Base-by-base conservation (phyloP, 140 eudicot genomes). In the Bidens hawaiensis region DNA sequence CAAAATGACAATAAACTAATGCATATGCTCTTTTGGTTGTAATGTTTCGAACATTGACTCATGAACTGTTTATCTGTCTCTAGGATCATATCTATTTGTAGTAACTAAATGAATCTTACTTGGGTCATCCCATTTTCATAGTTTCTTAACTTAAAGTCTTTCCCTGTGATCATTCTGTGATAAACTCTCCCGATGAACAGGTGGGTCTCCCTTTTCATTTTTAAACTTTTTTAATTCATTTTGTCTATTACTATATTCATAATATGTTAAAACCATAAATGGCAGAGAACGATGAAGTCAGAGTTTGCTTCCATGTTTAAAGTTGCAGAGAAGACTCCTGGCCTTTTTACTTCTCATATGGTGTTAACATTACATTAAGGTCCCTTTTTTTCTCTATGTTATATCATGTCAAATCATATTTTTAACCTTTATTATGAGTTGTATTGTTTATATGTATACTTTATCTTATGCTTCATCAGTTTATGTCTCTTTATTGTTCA, bases 51-150 rank as follows among this genome's bases (percentile, higher is more conserved):
- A 19, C 18, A 28, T 47, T 64, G 69, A 47, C 58, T 31, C 48
- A 26, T 63, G 24, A 68, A 33, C 31, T 42, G 56, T 57, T 67
- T 41, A 18, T 60, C 45, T 49, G 5, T 65, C 25, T 76, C 49
- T 31, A 90, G 97, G 97, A 31, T 79, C 90, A 60, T 90, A 86
- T 78, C 67, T 90, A 52, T 75, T 86, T 11, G 95, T 81, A 12
- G 76, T 90, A 60, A 78, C 95, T 1, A 88, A 76, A 38, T 59
- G 97, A 95, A 76, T 68, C 87, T 45, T 86, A 90, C 76, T 40
- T 86, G 77, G 97, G 95, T 36, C 83, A 81, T 74, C 97, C 97
- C 51, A 79, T 90, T 68, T 90, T 79, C 72, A 90, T 73, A 79
- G 84, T 84, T 59, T 62, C 80, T 16, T 83, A 94, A 16, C 51